Conservation (phyloP, 1,139 yeast species). For the Suhomyces panamericanus region DNA sequence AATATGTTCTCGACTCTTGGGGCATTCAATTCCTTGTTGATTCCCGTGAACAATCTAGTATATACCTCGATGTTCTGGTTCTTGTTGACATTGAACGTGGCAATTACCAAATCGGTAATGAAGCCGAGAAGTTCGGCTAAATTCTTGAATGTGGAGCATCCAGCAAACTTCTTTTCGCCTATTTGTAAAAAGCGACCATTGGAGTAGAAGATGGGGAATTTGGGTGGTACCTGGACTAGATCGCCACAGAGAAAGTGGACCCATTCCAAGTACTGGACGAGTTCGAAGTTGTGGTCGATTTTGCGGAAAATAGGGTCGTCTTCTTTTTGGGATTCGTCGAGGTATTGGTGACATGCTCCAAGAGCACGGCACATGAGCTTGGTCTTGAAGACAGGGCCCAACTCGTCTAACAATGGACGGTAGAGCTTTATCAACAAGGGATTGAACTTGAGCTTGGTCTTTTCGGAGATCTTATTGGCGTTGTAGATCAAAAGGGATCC, state of each 20-base stretch:
- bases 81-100: slow-evolving; percentile 5
- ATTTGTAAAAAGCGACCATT: neutral
- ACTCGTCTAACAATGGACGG: slow-evolving; percentile 33
- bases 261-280: slow-evolving; percentile 24
- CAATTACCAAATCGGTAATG: slow-evolving; percentile 6
- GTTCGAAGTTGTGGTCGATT: slow-evolving; percentile 10
- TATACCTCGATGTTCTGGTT: slow-evolving; percentile 7
- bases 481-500: slow-evolving; percentile 32
- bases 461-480: slow-evolving; percentile 17
- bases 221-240: slow-evolving; percentile 1
- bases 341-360: slow-evolving; percentile 6
- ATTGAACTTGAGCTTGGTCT: slow-evolving; percentile 26
- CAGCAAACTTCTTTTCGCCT: slow-evolving; percentile 2
- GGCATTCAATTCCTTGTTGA: neutral
- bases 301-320: neutral
- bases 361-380: slow-evolving; percentile 14
- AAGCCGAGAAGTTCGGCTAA: slow-evolving; percentile 9
- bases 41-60: slow-evolving; percentile 1
- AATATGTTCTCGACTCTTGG: slow-evolving; percentile 6
- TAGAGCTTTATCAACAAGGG: slow-evolving; percentile 32
- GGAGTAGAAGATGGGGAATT: neutral
- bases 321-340: neutral
- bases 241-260: slow-evolving; percentile 7
- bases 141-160: slow-evolving; percentile 1
- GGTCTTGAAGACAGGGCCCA: slow-evolving; percentile 27